phyloP scores from a whole-genome alignment of 805 yeast species.

The Candida pini region DNA sequence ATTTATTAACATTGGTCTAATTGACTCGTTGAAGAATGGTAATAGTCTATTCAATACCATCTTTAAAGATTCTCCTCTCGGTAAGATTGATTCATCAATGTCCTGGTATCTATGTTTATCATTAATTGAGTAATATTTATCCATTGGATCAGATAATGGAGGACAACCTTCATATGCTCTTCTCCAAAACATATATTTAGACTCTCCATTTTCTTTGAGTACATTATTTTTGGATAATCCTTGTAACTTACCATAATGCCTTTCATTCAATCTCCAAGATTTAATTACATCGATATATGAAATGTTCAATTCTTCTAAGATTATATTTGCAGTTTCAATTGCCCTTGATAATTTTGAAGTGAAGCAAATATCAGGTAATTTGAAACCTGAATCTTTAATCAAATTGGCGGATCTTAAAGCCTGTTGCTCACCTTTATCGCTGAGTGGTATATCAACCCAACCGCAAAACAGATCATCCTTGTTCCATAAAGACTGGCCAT shows the following conservation, averaged over 20 bases:
- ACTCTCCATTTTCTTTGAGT: slow-evolving; percentile 60
- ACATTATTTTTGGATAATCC: slow-evolving; percentile 70
- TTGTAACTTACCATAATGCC: slow-evolving; percentile 81
- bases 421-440: slow-evolving; percentile 62
- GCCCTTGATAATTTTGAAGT: slow-evolving; percentile 73
- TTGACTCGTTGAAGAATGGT: slow-evolving; percentile 53
- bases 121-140: slow-evolving; percentile 30
- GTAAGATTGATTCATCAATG: slow-evolving; percentile 44
- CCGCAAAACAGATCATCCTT: slow-evolving; percentile 75
- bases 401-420: slow-evolving; percentile 61
- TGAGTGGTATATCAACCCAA: slow-evolving; percentile 73
- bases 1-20: slow-evolving; percentile 40
- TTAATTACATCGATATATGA: slow-evolving; percentile 47
- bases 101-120: slow-evolving; percentile 37
- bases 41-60: slow-evolving; percentile 65
- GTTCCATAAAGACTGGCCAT: slow-evolving; percentile 80
- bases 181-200: slow-evolving; percentile 72
- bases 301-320: slow-evolving; percentile 50
- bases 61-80: slow-evolving; percentile 66
- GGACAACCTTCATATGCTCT: slow-evolving; percentile 76
- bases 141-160: slow-evolving; percentile 37
- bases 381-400: slow-evolving; percentile 38
- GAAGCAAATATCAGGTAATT: slow-evolving; percentile 52
- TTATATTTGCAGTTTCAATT: slow-evolving; percentile 65
- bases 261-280: slow-evolving; percentile 76